Base-by-base conservation (phyloP, 805 yeast genomes). In the Phaffomyces opuntiae region DNA sequence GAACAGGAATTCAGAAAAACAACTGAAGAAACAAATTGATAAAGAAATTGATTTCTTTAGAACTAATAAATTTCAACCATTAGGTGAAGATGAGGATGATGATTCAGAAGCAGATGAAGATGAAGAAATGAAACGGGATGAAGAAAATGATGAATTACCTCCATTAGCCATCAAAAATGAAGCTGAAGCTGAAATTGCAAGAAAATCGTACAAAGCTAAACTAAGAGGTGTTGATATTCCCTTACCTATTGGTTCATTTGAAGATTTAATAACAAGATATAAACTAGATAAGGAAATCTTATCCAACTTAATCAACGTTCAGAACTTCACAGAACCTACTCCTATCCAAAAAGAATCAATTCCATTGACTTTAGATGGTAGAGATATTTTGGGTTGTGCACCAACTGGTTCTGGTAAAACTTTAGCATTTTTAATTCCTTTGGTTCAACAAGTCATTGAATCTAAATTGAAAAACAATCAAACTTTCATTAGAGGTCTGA, bases 321-420 rank as follows among this genome's bases (percentile, higher is more conserved):
- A 82, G 39, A 84, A 80, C 43, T 90, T 90, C 59, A 75, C 80
- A 1, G 86, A 81, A 50, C 98, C 99, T 7, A 91, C 99, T 0
- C 82, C 97, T 4, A 87, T 93, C 55, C 99, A 93, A 66, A 77
- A 88, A 50, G 97, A 93, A 63, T 80, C 89, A 2, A 81, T 93
- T 37, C 97, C 99, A 2, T 69, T 80, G 9, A 66, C 87, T 13
- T 66, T 88, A 44, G 72, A 77, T 44, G 74, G 71, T 27, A 76
- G 95, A 48, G 97, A 91, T 60, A 62, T 93, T 32, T 70, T 93
- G 38, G 95, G 96, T 1, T 87, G 96, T 72, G 97, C 98, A 0
- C 98, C 98, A 40, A 93, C 99, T 1, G 99, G 99, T 55, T 88
- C 97, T 5, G 99, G 99, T 72, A 93, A 93, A 62, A 93, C 99